Evolutionary conservation across 257 asterid species (phyloP).

Genomic region (Scutellaria minor): DNA sequence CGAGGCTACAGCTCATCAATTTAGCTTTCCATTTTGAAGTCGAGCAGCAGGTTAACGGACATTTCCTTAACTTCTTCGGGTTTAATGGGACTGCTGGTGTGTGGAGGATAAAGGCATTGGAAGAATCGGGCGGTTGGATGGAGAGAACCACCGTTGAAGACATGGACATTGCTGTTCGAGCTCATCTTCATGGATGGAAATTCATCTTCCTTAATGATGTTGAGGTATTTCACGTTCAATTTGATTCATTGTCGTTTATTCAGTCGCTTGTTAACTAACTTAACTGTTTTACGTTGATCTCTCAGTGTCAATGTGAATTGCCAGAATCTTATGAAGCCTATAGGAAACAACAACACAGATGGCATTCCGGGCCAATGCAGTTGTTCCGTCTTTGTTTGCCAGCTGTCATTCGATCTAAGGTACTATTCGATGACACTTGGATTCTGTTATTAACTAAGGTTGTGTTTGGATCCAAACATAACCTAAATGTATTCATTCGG

Average conservation of each 20-base stretch:
- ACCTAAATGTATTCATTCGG: neutral
- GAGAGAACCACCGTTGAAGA: slow-evolving; percentile 98
- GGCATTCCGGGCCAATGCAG: slow-evolving; percentile 99
- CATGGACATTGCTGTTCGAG: slow-evolving; percentile 98
- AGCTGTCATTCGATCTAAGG: slow-evolving; percentile 75
- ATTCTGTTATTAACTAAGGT: neutral
- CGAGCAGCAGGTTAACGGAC: slow-evolving; percentile 94
- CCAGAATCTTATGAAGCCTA: slow-evolving; percentile 98
- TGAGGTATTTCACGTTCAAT: slow-evolving; percentile 53
- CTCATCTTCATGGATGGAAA: slow-evolving; percentile 98
- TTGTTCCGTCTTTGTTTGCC: slow-evolving; percentile 94
- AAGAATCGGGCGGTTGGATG: slow-evolving; percentile 96
- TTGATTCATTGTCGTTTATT: neutral
- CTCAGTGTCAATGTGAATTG: slow-evolving; percentile 89
- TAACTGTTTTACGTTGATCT: slow-evolving; percentile 5
- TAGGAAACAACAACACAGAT: slow-evolving; percentile 90
- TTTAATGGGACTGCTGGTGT: slow-evolving; percentile 98
- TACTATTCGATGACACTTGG: slow-evolving; percentile 32
- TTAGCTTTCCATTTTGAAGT: slow-evolving; percentile 97
- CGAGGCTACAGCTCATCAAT: slow-evolving; percentile 83
- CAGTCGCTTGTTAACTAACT: slow-evolving; percentile 22
- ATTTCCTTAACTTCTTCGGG: slow-evolving; percentile 88
- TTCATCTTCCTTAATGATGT: slow-evolving; percentile 90
- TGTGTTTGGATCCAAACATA: neutral
- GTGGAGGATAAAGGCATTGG: slow-evolving; percentile 95